These are phyloP conservation scores for Backusella mclennaniae DNA, from an alignment of 192 early-diverging fungal genomes.

Conservation along the genomic window DNA sequence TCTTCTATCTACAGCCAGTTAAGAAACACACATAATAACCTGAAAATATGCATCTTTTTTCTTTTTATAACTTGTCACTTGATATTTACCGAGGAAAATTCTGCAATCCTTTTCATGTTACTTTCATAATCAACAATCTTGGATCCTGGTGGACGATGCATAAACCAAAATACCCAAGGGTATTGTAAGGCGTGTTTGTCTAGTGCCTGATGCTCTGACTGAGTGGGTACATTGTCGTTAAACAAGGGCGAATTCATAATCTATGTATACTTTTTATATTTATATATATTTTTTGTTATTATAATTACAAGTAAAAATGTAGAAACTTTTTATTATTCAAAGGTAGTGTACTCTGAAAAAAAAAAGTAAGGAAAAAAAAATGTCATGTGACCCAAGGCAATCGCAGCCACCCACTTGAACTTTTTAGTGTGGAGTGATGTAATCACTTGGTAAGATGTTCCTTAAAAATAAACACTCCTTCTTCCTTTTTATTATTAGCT, in stretches of 20 bases:
- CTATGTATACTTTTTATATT: not conserved
- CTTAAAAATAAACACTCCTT: not conserved
- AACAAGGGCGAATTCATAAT: slow-evolving; percentile 11
- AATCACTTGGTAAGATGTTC: not conserved
- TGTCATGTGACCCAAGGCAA: not conserved
- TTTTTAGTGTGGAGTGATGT: no score
- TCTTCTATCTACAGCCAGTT: slow-evolving; percentile 57
- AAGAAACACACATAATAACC: not conserved
- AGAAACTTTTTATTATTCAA: not conserved
- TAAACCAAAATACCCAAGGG: slow-evolving; percentile 93
- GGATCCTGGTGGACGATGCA: slow-evolving; percentile 85
- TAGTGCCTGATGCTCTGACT: not conserved
- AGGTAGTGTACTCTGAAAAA: not conserved
- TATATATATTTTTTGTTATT: not conserved
- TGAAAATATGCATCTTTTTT: not conserved
- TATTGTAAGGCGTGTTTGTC: slow-evolving; percentile 65
- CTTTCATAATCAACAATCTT: slow-evolving; percentile 88
- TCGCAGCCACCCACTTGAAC: not conserved
- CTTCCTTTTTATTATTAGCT: not conserved
- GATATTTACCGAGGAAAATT: slow-evolving; percentile 66
- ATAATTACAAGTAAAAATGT: not conserved
- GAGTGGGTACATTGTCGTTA: not conserved
- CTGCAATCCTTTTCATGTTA: slow-evolving; percentile 81
- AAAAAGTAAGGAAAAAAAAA: not conserved
- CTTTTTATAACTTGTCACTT: not conserved